Evolutionary conservation across 176 grass and related monocot genomes (phyloP).

Genomic region (Thinopyrum elongatum): DNA sequence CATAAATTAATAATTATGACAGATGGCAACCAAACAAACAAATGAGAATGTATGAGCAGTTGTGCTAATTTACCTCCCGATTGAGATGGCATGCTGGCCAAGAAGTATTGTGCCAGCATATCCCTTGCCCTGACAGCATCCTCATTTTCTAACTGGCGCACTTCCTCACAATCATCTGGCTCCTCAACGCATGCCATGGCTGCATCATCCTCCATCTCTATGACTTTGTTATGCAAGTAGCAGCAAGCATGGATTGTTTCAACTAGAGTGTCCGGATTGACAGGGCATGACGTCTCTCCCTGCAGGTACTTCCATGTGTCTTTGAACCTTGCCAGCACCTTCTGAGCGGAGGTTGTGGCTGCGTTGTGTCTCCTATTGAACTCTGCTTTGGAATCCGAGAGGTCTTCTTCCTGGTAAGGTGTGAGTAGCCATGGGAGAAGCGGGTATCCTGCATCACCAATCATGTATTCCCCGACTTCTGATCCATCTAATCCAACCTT

Average conservation of each 20-base stretch:
- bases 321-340: too few species aligned
- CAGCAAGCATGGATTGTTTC: too few species aligned
- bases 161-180: fast-evolving
- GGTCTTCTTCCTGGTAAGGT: neutral
- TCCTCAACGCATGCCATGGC: too few species aligned
- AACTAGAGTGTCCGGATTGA: too few species aligned
- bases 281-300: too few species aligned
- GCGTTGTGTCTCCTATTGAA: neutral
- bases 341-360: neutral
- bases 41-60: neutral
- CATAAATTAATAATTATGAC: too few species aligned
- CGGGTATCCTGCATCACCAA: too few species aligned
- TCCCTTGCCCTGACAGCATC: too few species aligned
- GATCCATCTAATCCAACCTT: neutral
- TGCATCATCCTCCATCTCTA: too few species aligned
- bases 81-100: neutral
- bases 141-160: too few species aligned
- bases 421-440: neutral
- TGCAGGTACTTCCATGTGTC: too few species aligned
- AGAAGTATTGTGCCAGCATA: slow-evolving; percentile 44
- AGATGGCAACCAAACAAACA: neutral
- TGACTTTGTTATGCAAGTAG: too few species aligned
- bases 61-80: neutral
- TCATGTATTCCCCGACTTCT: neutral
- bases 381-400: neutral